These are phyloP conservation scores for Termitomyces sp. DNA, from an alignment of 1,284 basidiomycete genomes.

Conservation along the genomic window DNA sequence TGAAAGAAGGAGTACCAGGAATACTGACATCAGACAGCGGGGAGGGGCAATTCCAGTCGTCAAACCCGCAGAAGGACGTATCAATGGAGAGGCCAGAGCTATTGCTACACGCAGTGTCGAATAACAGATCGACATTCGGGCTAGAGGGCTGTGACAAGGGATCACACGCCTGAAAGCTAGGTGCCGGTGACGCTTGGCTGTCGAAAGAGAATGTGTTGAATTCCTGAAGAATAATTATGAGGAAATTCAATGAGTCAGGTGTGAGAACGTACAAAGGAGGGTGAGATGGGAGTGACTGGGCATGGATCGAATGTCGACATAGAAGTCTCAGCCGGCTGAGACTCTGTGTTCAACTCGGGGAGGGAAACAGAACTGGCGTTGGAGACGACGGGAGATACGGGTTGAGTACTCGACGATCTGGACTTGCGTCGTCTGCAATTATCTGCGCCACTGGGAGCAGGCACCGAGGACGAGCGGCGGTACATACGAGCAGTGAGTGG, in stretches of 20 bases:
- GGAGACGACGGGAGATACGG: conserved; percentile 15
- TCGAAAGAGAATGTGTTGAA: conserved; percentile 49
- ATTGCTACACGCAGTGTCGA: conserved; percentile 8
- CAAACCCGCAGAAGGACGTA: conserved; percentile 23
- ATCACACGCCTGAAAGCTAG: conserved; percentile 20
- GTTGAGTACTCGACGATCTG: conserved; percentile 20
- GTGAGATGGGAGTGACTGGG: conserved; percentile 13
- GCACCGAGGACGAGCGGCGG: conserved; percentile 34
- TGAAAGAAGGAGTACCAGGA: conserved; percentile 27
- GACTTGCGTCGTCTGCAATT: conserved; percentile 16
- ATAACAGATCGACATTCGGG: conserved; percentile 13
- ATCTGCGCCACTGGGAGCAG: conserved; percentile 24
- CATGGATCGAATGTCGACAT: conserved; percentile 17
- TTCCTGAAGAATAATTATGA: conserved; percentile 26
- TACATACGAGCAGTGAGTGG: conserved; percentile 64
- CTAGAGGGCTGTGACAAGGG: conserved; percentile 19
- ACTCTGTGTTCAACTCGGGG: conserved; percentile 7
- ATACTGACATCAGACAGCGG: conserved; percentile 27
- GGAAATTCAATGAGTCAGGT: conserved; percentile 15
- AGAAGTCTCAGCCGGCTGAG: conserved; percentile 7
- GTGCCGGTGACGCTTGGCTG: conserved; percentile 19
- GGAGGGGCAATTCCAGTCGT: conserved; percentile 29
- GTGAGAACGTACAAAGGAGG: conserved; percentile 15
- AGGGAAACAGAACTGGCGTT: conserved; percentile 1
- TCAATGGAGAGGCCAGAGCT: conserved; percentile 24